Percentiles rank a stretch among this genome's conserved stretches.
phyloP scores from a whole-genome alignment of 1,139 yeast species.

The Nakaseomyces nivariensis region DNA sequence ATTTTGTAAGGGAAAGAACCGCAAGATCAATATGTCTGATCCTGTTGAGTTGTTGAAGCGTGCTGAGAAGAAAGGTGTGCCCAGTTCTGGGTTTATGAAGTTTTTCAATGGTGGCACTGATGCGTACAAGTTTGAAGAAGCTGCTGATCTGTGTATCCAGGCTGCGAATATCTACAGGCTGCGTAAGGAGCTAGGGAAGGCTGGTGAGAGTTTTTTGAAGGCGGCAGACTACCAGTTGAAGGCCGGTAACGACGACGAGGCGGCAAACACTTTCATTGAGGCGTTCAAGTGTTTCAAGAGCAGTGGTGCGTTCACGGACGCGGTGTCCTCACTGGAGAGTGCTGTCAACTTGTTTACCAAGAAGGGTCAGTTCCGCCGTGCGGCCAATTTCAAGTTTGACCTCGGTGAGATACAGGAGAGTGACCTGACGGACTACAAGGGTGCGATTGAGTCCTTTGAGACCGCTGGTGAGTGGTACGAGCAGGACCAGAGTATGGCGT shows the following conservation, averaged over 20 bases:
- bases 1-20: too few species aligned
- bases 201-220: conserved; percentile 75
- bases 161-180: conserved; percentile 85
- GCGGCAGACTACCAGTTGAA: conserved; percentile 76
- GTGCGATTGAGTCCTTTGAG: conserved; percentile 73
- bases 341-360: conserved; percentile 80
- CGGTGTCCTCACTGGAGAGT: conserved; percentile 62
- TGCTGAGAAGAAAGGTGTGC: conserved; percentile 63
- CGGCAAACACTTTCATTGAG: conserved; percentile 82
- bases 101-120: conserved; percentile 56
- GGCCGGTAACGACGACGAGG: conserved; percentile 78
- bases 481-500: conserved; percentile 87
- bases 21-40: conserved; percentile 14
- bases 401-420: conserved; percentile 79
- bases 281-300: conserved; percentile 81
- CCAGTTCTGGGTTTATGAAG: conserved; percentile 68
- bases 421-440: conserved; percentile 51
- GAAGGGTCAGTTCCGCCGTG: conserved; percentile 91
- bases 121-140: conserved; percentile 70
- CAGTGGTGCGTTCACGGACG: conserved; percentile 61
- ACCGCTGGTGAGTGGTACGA: conserved; percentile 95
- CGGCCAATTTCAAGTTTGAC: conserved; percentile 89
- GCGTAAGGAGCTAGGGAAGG: conserved; percentile 54
- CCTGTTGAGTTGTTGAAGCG: conserved; percentile 25
- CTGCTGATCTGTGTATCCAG: conserved; percentile 78